A percentile compares a stretch with the other conserved stretches of the same genome.
Conservation (phyloP, 257 asterid species). For the Plantago elongata region DNA sequence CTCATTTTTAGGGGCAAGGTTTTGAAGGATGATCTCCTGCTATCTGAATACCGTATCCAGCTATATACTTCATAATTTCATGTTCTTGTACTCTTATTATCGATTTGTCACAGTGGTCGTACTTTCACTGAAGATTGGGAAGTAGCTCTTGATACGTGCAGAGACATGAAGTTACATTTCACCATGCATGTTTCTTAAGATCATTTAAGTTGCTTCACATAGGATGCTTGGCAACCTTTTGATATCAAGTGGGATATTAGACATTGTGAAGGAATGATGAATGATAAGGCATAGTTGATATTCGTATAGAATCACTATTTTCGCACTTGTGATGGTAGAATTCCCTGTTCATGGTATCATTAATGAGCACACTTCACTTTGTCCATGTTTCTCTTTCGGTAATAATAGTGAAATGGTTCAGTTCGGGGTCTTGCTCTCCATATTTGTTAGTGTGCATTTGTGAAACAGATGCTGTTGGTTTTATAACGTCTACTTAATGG, state of each 20-base stretch:
- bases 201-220: neutral
- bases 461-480: neutral
- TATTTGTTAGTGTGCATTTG: neutral
- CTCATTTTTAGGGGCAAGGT: slow-evolving; percentile 87
- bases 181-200: neutral
- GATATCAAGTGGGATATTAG: neutral
- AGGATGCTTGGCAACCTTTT: neutral
- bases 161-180: neutral
- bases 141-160: neutral
- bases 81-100: neutral
- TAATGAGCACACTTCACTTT: neutral
- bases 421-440: neutral
- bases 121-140: neutral
- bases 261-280: neutral
- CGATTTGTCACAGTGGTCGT: neutral
- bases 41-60: slow-evolving; percentile 77
- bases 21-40: slow-evolving; percentile 66
- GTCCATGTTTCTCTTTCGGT: neutral
- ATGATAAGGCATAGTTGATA: neutral
- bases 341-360: neutral
- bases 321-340: neutral
- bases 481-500: slow-evolving; percentile 41
- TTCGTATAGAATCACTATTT: neutral
- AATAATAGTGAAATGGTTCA: neutral
- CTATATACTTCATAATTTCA: slow-evolving; percentile 1